These are phyloP conservation scores for Beauveria varroae DNA, from an alignment of 2,329 filamentous ascomycete genomes.

Conservation along the genomic window DNA sequence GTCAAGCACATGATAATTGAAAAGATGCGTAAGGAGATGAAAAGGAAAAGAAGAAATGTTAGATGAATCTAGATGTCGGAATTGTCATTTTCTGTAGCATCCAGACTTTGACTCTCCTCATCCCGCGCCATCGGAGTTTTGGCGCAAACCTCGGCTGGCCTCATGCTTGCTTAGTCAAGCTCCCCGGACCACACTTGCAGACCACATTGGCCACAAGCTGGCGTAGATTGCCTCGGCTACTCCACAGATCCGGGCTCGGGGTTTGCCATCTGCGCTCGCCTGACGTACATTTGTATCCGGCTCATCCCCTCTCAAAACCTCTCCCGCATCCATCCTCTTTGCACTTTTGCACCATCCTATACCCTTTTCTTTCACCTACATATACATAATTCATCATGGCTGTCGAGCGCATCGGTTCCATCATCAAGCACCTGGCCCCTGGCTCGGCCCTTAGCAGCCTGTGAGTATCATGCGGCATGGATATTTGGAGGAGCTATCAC, in stretches of 20 bases:
- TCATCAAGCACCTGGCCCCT: slow-evolving; percentile 79
- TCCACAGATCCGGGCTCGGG: slow-evolving; percentile 18
- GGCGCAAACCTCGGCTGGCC: slow-evolving; percentile 7
- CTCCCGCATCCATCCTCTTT: not conserved
- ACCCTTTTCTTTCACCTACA: not conserved
- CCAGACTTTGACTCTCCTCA: not conserved
- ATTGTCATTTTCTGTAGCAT: no score
- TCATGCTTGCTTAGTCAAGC: not conserved
- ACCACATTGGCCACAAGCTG: not conserved
- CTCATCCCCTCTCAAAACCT: not conserved
- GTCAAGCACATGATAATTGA: not conserved
- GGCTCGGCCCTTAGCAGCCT: slow-evolving; percentile 65
- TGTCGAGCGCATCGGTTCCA: slow-evolving; percentile 75
- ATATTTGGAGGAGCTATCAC: not conserved
- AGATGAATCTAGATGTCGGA: not conserved
- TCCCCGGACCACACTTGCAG: not conserved
- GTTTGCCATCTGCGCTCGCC: not conserved
- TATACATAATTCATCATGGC: slow-evolving; percentile 52
- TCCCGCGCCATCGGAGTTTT: slow-evolving; percentile 3
- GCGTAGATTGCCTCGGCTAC: slow-evolving; percentile 22
- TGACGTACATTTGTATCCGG: slow-evolving; percentile 3
- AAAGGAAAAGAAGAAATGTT: not conserved
- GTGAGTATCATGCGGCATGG: slow-evolving; percentile 45
- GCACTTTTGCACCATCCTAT: not conserved
- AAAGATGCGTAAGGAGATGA: not conserved